A percentile compares a stretch with the other conserved stretches of the same genome.
Evolutionary conservation across 257 asterid genomes (phyloP).

Genomic region (Penstemon barbatus): DNA sequence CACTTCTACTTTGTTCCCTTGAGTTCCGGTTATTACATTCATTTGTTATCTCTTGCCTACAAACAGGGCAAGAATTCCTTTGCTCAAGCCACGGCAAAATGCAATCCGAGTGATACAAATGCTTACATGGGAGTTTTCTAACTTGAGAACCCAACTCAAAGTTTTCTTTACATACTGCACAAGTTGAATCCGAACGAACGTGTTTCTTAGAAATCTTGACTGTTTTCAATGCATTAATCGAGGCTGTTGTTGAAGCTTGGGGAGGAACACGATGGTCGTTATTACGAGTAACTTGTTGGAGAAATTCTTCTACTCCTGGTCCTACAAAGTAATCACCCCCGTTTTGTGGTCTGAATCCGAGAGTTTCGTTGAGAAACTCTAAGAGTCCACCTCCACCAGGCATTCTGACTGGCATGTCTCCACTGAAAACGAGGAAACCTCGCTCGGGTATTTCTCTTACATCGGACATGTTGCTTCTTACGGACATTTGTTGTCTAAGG

Average conservation of each 20-base stretch:
- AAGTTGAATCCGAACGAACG: slow-evolving; percentile 68
- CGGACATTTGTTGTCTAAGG: slow-evolving; percentile 59
- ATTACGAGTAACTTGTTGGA: slow-evolving; percentile 55
- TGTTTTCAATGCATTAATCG: slow-evolving; percentile 64
- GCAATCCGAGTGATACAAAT: slow-evolving; percentile 79
- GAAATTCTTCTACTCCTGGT: slow-evolving; percentile 83
- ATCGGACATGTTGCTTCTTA: slow-evolving; percentile 39
- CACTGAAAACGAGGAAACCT: slow-evolving; percentile 69
- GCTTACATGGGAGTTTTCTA: slow-evolving; percentile 74
- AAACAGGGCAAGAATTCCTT: slow-evolving; percentile 80
- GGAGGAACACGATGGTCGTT: slow-evolving; percentile 60
- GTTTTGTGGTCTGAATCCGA: slow-evolving; percentile 72
- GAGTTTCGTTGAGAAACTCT: slow-evolving; percentile 77
- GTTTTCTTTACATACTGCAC: slow-evolving; percentile 83
- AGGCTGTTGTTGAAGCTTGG: slow-evolving; percentile 67
- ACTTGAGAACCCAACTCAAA: slow-evolving; percentile 73
- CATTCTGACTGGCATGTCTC: slow-evolving; percentile 74
- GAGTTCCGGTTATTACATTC: slow-evolving; percentile 31
- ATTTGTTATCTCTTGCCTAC: slow-evolving; percentile 59
- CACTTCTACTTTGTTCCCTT: slow-evolving; percentile 46
- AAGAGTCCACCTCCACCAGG: slow-evolving; percentile 67
- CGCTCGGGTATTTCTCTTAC: slow-evolving; percentile 31
- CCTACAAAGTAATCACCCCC: slow-evolving; percentile 89
- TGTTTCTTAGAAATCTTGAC: slow-evolving; percentile 77
- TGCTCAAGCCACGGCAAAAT: slow-evolving; percentile 90